These are phyloP conservation scores for Salvia miltiorrhiza DNA, from an alignment of 257 asterid genomes.

Conservation along the genomic window DNA sequence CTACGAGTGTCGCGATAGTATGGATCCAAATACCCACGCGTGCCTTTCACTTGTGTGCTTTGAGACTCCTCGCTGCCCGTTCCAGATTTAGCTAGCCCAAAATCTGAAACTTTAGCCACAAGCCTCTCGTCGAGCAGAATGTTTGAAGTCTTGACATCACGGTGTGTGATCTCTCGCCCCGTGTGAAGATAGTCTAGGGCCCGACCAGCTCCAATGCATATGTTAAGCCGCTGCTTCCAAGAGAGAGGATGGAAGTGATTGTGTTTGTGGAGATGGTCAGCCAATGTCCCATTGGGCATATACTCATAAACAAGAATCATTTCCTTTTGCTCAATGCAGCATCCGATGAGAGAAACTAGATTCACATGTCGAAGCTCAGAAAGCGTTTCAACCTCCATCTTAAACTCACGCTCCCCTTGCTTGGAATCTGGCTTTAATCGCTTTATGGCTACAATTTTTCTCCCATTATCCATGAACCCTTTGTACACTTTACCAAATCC, in stretches of 20 bases:
- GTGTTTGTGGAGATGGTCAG: constrained; percentile 55
- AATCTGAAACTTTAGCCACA: constrained; percentile 66
- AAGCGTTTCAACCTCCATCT: constrained; percentile 57
- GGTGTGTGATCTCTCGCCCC: constrained; percentile 43
- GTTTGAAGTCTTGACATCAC: constrained; percentile 62
- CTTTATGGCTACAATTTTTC: constrained; percentile 48
- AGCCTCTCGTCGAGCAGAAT: constrained; percentile 48
- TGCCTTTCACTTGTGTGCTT: constrained; percentile 46
- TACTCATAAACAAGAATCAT: constrained; percentile 52
- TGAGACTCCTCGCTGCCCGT: constrained; percentile 34
- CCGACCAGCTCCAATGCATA: constrained; percentile 60
- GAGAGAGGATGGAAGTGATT: constrained; percentile 27
- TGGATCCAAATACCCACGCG: constrained; percentile 71
- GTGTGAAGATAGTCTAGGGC: constrained; percentile 65
- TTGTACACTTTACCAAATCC: constrained; percentile 54
- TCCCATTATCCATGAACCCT: constrained; percentile 36
- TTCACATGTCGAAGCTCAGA: constrained; percentile 55
- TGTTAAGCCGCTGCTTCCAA: constrained; percentile 56
- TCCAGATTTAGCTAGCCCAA: constrained; percentile 57
- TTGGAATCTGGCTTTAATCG: constrained; percentile 46
- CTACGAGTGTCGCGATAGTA: constrained; percentile 46
- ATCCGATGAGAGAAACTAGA: constrained; percentile 61
- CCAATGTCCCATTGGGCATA: constrained; percentile 56
- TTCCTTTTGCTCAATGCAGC: constrained; percentile 52
- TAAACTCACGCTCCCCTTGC: constrained; percentile 57